Conservation (phyloP, 495 filamentous ascomycete species). For the Penicillium ochrochloron region DNA sequence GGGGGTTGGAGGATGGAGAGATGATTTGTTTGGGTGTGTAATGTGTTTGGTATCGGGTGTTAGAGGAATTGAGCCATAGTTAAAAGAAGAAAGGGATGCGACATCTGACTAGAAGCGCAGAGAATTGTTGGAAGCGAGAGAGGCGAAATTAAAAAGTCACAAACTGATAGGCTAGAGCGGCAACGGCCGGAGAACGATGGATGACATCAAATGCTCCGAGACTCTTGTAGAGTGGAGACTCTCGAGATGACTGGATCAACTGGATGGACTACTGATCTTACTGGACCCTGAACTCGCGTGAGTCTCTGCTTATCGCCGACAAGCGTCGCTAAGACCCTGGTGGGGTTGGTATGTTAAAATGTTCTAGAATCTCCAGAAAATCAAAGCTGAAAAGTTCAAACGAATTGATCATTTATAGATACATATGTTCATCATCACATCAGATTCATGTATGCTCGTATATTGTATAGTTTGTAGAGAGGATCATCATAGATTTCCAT, state of each 20-base stretch:
- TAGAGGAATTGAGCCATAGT: slow-evolving; percentile 7
- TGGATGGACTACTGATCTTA: neutral
- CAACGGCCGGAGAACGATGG: slow-evolving; percentile 28
- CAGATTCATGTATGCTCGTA: neutral
- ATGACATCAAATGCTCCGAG: slow-evolving; percentile 39
- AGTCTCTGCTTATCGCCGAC: slow-evolving; percentile 6
- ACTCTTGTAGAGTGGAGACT: slow-evolving; percentile 21
- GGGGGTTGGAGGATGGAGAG: neutral
- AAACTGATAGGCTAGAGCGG: slow-evolving; percentile 26
- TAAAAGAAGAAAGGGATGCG: slow-evolving; percentile 3
- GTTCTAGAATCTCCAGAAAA: slow-evolving; percentile 1
- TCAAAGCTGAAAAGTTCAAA: neutral
- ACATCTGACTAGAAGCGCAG: neutral
- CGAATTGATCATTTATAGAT: neutral
- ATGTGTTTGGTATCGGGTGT: neutral
- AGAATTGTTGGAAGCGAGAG: slow-evolving; percentile 4
- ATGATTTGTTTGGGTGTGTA: neutral
- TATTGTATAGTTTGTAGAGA: neutral
- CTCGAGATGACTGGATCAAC: slow-evolving; percentile 14
- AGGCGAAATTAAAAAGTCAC: slow-evolving; percentile 15
- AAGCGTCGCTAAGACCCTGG: slow-evolving; percentile 12
- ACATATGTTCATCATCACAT: slow-evolving; percentile 1
- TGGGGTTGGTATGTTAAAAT: neutral
- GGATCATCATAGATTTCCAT: neutral
- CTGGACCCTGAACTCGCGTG: neutral